Percentiles rank a stretch among this genome's conserved stretches.
Conservation (phyloP, 345 rosid genomes). For the Salix purpurea region DNA sequence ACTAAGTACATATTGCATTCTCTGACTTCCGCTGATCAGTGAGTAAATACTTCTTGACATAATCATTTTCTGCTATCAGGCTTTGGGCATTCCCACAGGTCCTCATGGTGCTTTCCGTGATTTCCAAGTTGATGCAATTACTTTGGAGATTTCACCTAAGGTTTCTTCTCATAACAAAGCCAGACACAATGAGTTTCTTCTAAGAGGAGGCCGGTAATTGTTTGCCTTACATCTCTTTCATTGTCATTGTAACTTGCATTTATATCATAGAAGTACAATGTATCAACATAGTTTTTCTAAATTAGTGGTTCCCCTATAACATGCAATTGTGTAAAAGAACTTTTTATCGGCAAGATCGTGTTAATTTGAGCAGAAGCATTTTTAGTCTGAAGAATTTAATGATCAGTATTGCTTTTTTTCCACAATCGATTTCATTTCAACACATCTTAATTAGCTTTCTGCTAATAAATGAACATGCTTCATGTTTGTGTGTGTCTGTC, state of each 20-base stretch:
- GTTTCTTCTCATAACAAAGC: slow-evolving; percentile 39
- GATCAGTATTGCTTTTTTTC: neutral
- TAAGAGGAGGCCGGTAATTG: slow-evolving; percentile 68
- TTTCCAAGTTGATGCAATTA: slow-evolving; percentile 89
- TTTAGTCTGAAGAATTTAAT: neutral
- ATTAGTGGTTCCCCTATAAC: neutral
- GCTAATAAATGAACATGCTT: no score
- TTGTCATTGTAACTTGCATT: neutral
- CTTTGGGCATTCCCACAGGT: slow-evolving; percentile 90
- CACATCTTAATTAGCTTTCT: neutral
- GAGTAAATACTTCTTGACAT: slow-evolving; percentile 5
- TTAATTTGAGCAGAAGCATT: neutral
- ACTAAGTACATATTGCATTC: neutral
- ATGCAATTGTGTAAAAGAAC: neutral
- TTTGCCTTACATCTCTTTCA: slow-evolving; percentile 9
- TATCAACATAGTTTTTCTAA: neutral
- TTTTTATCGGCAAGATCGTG: no score
- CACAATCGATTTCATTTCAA: neutral
- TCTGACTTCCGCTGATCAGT: neutral
- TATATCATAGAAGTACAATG: neutral
- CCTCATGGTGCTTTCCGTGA: slow-evolving; percentile 96
- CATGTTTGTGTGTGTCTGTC: neutral
- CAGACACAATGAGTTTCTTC: slow-evolving; percentile 60
- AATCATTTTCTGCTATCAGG: slow-evolving; percentile 40
- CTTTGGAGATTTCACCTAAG: slow-evolving; percentile 74